Base-by-base conservation (phyloP, 2,329 filamentous ascomycete genomes). In the Talaromyces marneffei region DNA sequence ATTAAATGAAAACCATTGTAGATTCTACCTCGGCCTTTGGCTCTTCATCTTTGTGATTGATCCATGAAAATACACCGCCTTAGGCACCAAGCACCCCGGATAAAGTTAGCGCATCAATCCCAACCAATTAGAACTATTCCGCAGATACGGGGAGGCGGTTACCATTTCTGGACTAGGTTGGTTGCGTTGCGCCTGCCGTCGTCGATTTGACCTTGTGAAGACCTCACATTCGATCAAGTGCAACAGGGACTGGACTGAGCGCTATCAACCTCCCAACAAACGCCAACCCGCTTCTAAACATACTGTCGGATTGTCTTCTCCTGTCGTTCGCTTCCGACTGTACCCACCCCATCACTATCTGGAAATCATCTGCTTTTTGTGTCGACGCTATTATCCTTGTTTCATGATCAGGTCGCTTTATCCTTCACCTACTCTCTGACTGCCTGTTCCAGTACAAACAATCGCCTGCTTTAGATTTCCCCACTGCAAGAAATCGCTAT, bases 121-220 rank as follows among this genome's bases (percentile, higher is more conserved):
- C 18, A 14, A 9, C 48, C 48, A 52, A 35, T 52, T 4, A 52
- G 9, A 52, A 14, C 29, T 16, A 5, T n/a, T 31, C 27, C n/a
- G 12, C 27, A 44, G 6, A 31, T 23, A 57, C n/a, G 29, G 20
- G 37, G 12, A 57, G 12, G 25, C 44, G 29, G 14, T 23, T 33
- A 12, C 40, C 27, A 57, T 46, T 35, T 23, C 18, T 12, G 29
- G 48, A 33, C 29, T 52, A 52, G 55, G 6, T 3, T 35, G 3
- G 18, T 10, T 44, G 33, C 31, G 8, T 58, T 58, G 56, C 42
- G 56, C 56, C 44, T 37, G 56, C 42, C 44, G 29, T 48, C 40
- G n/a, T 40, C 8, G 52, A 20, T 12, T 48, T 25, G 42, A 18
- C 56, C 44, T 37, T 50, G 57, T 23, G 6, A 60, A 64, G 25